Conservation (phyloP, 1,284 basidiomycete species). For the Apiotrichum montevideense region DNA sequence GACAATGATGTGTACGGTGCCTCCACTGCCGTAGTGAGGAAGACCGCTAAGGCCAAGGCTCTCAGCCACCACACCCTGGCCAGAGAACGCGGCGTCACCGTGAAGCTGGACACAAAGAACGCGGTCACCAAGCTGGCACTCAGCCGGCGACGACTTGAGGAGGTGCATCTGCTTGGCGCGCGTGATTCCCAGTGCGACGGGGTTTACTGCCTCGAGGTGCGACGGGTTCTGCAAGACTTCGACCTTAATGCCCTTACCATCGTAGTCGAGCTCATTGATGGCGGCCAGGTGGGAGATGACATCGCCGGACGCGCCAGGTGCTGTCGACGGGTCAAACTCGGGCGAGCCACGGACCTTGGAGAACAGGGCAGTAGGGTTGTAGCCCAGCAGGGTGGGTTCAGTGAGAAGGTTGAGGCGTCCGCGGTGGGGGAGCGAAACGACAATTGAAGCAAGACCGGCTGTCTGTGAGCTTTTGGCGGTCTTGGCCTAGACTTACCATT, state of each 20-base stretch:
- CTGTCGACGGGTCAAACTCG: constrained; percentile 58
- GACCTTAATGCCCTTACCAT: constrained; percentile 55
- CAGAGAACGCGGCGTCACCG: constrained; percentile 81
- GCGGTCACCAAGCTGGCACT: constrained; percentile 72
- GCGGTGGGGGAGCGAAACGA: constrained; percentile 60
- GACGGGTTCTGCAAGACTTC: constrained; percentile 81
- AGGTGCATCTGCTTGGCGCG: constrained; percentile 85
- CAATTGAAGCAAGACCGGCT: constrained; percentile 65
- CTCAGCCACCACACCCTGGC: constrained; percentile 87
- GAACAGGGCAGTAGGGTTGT: constrained; percentile 63
- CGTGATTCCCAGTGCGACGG: constrained; percentile 79
- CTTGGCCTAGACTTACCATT: constrained; percentile 48
- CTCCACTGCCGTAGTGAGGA: constrained; percentile 82
- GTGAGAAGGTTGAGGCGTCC: constrained; percentile 81
- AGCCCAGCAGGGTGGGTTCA: constrained; percentile 60
- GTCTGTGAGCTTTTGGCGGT: background rate
- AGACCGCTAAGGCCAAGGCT: constrained; percentile 72
- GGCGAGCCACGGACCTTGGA: constrained; percentile 74
- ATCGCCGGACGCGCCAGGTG: constrained; percentile 67
- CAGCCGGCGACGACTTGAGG: constrained; percentile 56
- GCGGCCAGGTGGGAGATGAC: constrained; percentile 75
- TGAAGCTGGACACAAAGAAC: constrained; percentile 84
- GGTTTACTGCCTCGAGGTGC: constrained; percentile 77
- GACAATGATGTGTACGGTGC: constrained; percentile 82
- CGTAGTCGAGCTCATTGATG: constrained; percentile 41